A percentile compares a stretch with the other conserved stretches of the same genome.
Evolutionary conservation across 1,139 yeast genomes (phyloP).

Genomic region (Debaryomyces nepalensis): DNA sequence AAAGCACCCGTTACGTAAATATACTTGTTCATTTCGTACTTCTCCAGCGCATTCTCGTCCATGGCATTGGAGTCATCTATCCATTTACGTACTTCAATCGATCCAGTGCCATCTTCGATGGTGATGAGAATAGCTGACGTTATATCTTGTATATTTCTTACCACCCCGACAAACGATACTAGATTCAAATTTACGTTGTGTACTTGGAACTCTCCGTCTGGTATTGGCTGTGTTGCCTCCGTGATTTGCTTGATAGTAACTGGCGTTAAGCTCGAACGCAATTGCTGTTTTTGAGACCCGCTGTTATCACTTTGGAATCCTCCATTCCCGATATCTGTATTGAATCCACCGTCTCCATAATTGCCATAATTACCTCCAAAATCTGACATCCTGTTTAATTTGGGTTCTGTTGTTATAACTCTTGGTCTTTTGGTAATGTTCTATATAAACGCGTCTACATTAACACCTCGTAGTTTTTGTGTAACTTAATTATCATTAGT

Average conservation of each 20-base stretch:
- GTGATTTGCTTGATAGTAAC: constrained; percentile 81
- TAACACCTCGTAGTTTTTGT: too few species aligned
- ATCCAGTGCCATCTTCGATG: constrained; percentile 87
- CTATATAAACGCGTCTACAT: constrained; percentile 8
- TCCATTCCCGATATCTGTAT: constrained; percentile 31
- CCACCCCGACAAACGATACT: constrained; percentile 68
- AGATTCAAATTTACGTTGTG: constrained; percentile 66
- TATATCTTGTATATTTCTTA: constrained; percentile 61
- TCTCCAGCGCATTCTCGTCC: constrained; percentile 41
- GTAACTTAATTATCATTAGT: too few species aligned
- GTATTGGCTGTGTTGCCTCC: constrained; percentile 65
- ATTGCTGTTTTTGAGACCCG: constrained; percentile 38
- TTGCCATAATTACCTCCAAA: constrained; percentile 25
- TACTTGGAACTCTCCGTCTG: constrained; percentile 75
- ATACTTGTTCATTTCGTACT: constrained; percentile 46
- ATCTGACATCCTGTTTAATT: constrained; percentile 24
- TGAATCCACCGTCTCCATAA: constrained; percentile 37
- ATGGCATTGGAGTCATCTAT: constrained; percentile 52
- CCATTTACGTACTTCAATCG: constrained; percentile 73
- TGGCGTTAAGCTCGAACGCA: constrained; percentile 64
- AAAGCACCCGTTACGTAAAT: constrained; percentile 75
- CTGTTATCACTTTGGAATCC: constrained; percentile 38
- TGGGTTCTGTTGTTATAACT: background rate
- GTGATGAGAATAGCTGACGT: constrained; percentile 59
- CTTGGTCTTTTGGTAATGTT: background rate